Evolutionary conservation across 2,329 filamentous ascomycete species (phyloP).

Genomic region (Alternaria dauci): DNA sequence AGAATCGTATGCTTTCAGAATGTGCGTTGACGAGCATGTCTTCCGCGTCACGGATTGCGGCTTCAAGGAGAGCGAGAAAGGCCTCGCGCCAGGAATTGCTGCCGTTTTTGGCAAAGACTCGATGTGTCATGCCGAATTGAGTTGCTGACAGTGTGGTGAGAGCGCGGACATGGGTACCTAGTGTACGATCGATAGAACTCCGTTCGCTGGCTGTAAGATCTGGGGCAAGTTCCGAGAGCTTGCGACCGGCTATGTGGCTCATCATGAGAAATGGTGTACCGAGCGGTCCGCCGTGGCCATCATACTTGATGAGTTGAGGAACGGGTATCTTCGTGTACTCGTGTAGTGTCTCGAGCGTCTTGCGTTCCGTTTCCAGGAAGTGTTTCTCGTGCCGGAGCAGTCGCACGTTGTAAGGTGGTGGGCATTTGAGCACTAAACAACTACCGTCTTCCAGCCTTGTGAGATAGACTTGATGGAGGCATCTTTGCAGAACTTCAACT

Average conservation of each 20-base stretch:
- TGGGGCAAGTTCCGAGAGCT: constrained; percentile 41
- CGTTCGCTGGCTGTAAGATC: constrained; percentile 48
- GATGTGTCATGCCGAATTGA: constrained; percentile 61
- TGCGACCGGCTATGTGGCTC: constrained; percentile 45
- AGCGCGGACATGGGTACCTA: constrained; percentile 52
- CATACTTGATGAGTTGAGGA: constrained; percentile 52
- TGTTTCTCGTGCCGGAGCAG: constrained; percentile 56
- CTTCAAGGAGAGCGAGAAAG: constrained; percentile 62
- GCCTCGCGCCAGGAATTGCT: constrained; percentile 62
- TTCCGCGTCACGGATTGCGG: constrained; percentile 64
- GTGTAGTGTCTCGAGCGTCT: constrained; percentile 49
- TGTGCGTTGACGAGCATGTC: constrained; percentile 66
- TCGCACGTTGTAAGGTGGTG: constrained; percentile 49
- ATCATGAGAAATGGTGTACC: constrained; percentile 47
- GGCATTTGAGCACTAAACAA: constrained; percentile 53
- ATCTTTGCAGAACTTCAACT: constrained; percentile 46
- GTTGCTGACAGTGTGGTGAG: constrained; percentile 58
- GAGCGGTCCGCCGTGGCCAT: constrained; percentile 38
- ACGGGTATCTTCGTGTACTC: constrained; percentile 49
- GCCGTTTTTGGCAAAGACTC: constrained; percentile 57
- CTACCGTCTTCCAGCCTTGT: constrained; percentile 51
- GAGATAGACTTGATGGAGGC: constrained; percentile 54
- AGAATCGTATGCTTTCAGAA: constrained; percentile 63
- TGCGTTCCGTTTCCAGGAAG: constrained; percentile 51
- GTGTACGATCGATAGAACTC: constrained; percentile 50